phyloP scores from a whole-genome alignment of 2,329 filamentous ascomycete species.

The Emergomyces orientalis region DNA sequence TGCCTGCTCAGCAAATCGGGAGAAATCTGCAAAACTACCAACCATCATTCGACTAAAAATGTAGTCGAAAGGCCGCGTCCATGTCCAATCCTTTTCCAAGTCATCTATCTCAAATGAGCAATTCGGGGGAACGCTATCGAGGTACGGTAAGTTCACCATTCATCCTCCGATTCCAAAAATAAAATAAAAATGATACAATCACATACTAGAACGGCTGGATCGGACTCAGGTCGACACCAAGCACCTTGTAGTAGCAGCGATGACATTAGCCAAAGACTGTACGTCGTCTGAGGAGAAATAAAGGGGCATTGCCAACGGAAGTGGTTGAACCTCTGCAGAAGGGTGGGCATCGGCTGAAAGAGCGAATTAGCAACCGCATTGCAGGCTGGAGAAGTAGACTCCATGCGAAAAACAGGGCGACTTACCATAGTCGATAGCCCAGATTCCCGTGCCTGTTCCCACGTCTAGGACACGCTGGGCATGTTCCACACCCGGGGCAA shows the following conservation, averaged over 20 bases:
- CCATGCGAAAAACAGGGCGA: constrained; percentile 20
- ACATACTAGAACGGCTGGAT: constrained; percentile 18
- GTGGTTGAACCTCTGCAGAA: constrained; percentile 7
- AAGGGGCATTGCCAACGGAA: neutral
- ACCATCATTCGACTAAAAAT: constrained; percentile 34
- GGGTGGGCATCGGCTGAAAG: constrained; percentile 7
- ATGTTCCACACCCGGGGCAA: constrained; percentile 22
- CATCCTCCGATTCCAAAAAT: neutral
- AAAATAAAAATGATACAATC: neutral
- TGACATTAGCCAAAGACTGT: neutral
- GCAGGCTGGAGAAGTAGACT: constrained; percentile 14
- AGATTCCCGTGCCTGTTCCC: constrained; percentile 31
- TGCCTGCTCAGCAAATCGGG: constrained; percentile 30
- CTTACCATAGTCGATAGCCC: constrained; percentile 29
- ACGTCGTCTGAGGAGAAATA: neutral
- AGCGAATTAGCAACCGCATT: neutral
- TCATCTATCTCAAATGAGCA: constrained; percentile 40
- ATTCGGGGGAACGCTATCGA: constrained; percentile 30
- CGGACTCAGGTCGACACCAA: constrained; percentile 21
- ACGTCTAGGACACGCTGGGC: constrained; percentile 24
- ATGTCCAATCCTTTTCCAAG: constrained; percentile 33
- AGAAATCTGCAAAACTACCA: constrained; percentile 35
- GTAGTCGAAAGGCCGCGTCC: constrained; percentile 29
- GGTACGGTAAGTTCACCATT: neutral
- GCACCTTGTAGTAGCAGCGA: constrained; percentile 11